Percentiles rank a stretch among this genome's conserved stretches.
These are phyloP conservation scores for Wickerhamiella kurtzmanii DNA, from an alignment of 805 yeast species.

Conservation along the genomic window DNA sequence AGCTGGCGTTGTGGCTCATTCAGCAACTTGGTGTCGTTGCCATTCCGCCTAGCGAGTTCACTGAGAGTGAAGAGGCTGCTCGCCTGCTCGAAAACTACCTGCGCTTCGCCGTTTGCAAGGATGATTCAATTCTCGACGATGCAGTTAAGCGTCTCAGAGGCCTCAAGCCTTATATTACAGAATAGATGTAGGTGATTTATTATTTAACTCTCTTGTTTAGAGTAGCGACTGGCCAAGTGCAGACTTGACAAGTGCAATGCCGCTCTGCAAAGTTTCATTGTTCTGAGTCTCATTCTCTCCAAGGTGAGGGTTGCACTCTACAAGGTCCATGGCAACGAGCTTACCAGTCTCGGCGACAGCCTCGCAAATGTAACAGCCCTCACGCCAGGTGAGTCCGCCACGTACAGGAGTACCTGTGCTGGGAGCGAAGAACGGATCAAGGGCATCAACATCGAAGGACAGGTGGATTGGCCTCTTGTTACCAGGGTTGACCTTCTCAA, in stretches of 20 bases:
- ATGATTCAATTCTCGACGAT: conserved; percentile 61
- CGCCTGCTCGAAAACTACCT: conserved; percentile 68
- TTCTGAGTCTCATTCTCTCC: conserved; percentile 67
- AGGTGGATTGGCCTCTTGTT: conserved; percentile 68
- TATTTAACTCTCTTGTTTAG: conserved; percentile 23
- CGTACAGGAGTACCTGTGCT: conserved; percentile 97
- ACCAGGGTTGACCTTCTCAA: conserved; percentile 61
- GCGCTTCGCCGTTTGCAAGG: conserved; percentile 94
- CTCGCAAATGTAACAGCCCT: conserved; percentile 84
- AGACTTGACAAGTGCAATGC: conserved; percentile 82
- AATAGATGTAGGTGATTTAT: not conserved
- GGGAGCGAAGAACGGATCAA: conserved; percentile 87
- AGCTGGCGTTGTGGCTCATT: conserved; percentile 83
- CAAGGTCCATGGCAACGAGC: conserved; percentile 76
- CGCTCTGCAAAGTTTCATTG: conserved; percentile 75
- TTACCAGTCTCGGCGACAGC: conserved; percentile 85
- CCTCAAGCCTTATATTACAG: conserved; percentile 46
- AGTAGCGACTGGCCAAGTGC: conserved; percentile 85
- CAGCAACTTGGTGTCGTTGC: conserved; percentile 88
- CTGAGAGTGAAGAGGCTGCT: conserved; percentile 48
- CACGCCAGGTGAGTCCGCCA: conserved; percentile 90
- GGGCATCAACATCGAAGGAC: conserved; percentile 92
- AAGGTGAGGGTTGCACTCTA: conserved; percentile 83
- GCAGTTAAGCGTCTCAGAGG: conserved; percentile 66
- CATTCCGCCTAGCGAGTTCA: conserved; percentile 95